Conservation (phyloP, 441 rosid species). For the Lepidium campestre region DNA sequence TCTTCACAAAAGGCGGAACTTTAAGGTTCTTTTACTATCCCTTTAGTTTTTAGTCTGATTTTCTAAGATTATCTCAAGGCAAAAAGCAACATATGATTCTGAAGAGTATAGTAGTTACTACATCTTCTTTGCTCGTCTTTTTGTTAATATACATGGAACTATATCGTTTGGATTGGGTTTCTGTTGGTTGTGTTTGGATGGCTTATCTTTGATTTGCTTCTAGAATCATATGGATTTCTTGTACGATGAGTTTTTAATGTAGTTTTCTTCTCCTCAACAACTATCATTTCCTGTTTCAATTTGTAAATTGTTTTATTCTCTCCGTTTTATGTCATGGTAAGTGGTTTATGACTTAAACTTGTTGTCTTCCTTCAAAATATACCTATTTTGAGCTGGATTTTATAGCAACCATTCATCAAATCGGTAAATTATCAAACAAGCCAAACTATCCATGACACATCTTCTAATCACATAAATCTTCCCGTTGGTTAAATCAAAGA, state of each 20-base stretch:
- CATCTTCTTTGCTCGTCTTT: conserved; percentile 4
- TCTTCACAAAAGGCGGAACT: conserved; percentile 76
- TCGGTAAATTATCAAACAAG: conserved; percentile 59
- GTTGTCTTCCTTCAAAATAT: conserved; percentile 84
- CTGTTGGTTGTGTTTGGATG: conserved; percentile 76
- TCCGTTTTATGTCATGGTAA: conserved; percentile 26
- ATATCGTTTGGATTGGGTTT: conserved; percentile 84
- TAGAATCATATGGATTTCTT: conserved; percentile 82
- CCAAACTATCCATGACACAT: conserved; percentile 67
- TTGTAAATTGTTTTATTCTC: background rate
- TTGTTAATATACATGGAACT: conserved; percentile 55
- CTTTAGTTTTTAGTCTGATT: background rate
- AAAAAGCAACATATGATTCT: background rate
- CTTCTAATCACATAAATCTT: conserved; percentile 78
- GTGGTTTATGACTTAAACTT: conserved; percentile 98
- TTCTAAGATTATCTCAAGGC: background rate
- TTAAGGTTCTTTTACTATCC: conserved; percentile 42
- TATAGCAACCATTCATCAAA: conserved; percentile 74
- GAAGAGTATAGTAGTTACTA: background rate
- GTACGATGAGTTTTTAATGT: conserved; percentile 45
- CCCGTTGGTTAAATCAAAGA: too few species aligned
- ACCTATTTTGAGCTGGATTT: conserved; percentile 83
- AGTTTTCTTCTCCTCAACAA: background rate
- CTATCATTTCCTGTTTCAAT: background rate
- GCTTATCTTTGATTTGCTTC: conserved; percentile 82